A percentile compares a stretch with the other conserved stretches of the same genome.
phyloP scores from a whole-genome alignment of 371 early-diverging fungal genomes.

The Fennellomyces sp. region DNA sequence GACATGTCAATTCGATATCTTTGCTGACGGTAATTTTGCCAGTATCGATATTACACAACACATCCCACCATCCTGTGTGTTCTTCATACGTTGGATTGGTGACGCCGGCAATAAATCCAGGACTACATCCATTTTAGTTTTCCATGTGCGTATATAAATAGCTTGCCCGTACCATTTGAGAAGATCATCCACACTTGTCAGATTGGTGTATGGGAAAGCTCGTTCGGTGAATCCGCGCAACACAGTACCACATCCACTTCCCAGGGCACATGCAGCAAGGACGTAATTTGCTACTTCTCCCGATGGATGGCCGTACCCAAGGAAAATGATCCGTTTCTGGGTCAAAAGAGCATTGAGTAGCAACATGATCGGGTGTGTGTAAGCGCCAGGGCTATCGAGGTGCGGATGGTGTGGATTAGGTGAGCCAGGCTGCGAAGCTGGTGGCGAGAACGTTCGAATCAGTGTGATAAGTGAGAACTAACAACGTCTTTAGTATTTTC shows the following conservation, averaged over 20 bases:
- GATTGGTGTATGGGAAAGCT: conserved; percentile 89
- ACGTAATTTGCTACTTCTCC: conserved; percentile 95
- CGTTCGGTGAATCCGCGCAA: conserved; percentile 87
- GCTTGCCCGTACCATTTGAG: conserved; percentile 78
- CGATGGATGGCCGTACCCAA: conserved; percentile 89
- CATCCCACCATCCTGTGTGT: conserved; percentile 94
- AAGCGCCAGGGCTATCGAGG: conserved; percentile 79
- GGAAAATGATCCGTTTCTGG: conserved; percentile 91
- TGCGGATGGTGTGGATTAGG: conserved; percentile 85
- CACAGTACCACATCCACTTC: conserved; percentile 87
- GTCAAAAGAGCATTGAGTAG: conserved; percentile 88
- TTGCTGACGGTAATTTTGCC: conserved; percentile 91
- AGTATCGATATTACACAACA: conserved; percentile 89
- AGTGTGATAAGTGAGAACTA: conserved; percentile 83
- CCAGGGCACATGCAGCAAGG: conserved; percentile 88
- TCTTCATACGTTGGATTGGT: conserved; percentile 95
- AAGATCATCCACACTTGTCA: conserved; percentile 85
- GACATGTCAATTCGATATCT: conserved; percentile 47
- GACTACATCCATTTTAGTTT: too few species aligned
- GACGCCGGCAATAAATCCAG: conserved; percentile 96
- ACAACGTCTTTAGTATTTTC: not conserved
- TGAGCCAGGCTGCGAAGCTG: conserved; percentile 48
- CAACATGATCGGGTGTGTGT: conserved; percentile 85
- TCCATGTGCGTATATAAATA: too few species aligned
- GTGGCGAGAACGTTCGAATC: conserved; percentile 69